Evolutionary conservation across 179 eudicot species (phyloP), one percentile per base, ranked within the genome.

Genomic region (Beta macrorhiza): DNA sequence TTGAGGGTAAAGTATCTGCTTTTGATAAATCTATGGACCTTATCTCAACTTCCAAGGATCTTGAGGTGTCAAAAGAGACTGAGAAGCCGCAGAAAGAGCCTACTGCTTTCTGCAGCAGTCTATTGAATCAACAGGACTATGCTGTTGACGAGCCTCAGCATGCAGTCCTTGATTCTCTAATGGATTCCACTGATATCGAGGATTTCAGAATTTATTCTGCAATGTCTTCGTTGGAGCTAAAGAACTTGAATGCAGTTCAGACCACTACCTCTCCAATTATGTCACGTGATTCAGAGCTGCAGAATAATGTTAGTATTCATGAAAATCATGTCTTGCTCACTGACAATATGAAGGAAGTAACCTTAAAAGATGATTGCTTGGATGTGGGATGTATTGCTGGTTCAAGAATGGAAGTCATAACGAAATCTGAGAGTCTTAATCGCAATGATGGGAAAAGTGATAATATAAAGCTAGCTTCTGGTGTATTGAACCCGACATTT

Each of bases 391-490:
- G 64, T 84, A 78, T 55, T 63, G 72, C 77, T 71, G 58, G 58
- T 83, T 82, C 79, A 72, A 70, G 59, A 62, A 77, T 76, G 75
- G 87, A 85, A 77, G 78, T 71, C 58, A 58, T 84, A 16, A 74
- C 52, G 67, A 78, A 61, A 14, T 72, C 82, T 47, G 81, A 88
- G 56, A 79, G 77, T 79, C 22, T 64, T 69, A 6, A 47, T 69
- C 59, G 25, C 16, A 47, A 56, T 70, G 77, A 29, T 63, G 16
- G 7, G 16, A 80, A 79, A 20, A 69, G 57, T 76, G 75, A 72
- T 78, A 13, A 71, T 72, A 56, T 80, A 67, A 71, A 72, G 80
- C 57, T 47, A 58, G 73, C 52, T 79, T 67, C 83, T 68, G 85
- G 73, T 87, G 76, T 78, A 65, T 77, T 75, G 47, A 79, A 84